A percentile compares a stretch with the other conserved stretches of the same genome.
Conservation (phyloP, 2,329 filamentous ascomycete species). For the Cryoendolithus antarcticus region DNA sequence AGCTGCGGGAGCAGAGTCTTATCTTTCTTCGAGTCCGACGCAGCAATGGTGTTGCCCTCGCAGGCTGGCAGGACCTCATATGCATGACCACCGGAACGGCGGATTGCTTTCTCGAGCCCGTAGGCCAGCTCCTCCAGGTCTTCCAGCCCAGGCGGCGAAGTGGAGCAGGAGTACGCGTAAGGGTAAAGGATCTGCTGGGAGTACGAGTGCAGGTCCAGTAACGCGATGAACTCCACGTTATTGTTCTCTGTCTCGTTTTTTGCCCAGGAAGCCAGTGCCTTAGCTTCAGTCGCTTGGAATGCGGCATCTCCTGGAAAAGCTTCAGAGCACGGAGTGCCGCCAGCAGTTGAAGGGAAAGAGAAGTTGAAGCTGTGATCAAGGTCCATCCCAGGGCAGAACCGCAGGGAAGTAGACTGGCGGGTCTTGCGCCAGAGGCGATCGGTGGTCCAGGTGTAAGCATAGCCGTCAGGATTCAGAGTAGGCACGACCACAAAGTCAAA, state of each 20-base stretch:
- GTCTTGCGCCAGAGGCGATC: conserved; percentile 96
- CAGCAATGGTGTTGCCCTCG: conserved; percentile 53
- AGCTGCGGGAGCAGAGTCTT: conserved; percentile 39
- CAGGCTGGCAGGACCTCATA: conserved; percentile 68
- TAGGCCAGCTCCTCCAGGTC: conserved; percentile 83
- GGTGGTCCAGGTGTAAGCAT: conserved; percentile 82
- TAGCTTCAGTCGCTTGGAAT: conserved; percentile 73
- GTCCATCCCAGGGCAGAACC: conserved; percentile 78
- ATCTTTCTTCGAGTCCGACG: conserved; percentile 22
- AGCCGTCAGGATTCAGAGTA: conserved; percentile 84
- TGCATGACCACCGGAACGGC: conserved; percentile 54
- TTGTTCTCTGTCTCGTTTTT: conserved; percentile 60
- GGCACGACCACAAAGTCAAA: conserved; percentile 87
- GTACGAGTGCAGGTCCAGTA: conserved; percentile 87
- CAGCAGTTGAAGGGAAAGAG: conserved; percentile 60
- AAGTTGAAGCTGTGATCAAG: conserved; percentile 79
- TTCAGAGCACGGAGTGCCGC: conserved; percentile 73
- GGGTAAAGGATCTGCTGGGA: conserved; percentile 91
- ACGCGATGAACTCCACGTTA: conserved; percentile 66
- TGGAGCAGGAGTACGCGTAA: conserved; percentile 71
- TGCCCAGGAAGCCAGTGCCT: conserved; percentile 67
- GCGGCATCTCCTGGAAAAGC: conserved; percentile 73
- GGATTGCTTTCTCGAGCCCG: conserved; percentile 79
- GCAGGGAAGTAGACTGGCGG: conserved; percentile 65
- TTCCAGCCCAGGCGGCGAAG: conserved; percentile 71